These are phyloP conservation scores for Forsythia suspensa DNA, from an alignment of 257 asterid genomes.

Conservation along the genomic window DNA sequence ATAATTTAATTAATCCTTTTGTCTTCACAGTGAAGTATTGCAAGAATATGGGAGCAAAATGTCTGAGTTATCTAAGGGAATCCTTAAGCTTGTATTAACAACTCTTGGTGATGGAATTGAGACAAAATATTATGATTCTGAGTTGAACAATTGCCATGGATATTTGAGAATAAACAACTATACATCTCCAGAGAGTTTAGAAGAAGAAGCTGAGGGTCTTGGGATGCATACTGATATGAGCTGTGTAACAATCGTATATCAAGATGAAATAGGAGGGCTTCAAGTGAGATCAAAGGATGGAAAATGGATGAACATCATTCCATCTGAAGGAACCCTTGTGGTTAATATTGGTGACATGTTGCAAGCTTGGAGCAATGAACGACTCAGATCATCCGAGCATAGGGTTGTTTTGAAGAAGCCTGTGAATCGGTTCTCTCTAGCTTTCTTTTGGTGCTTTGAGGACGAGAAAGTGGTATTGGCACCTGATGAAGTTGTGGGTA, in stretches of 20 bases:
- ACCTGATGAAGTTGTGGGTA: constrained; percentile 60
- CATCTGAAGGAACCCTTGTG: constrained; percentile 60
- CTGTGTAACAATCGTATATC: constrained; percentile 63
- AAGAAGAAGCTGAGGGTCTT: constrained; percentile 57
- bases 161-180: constrained; percentile 73
- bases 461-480: constrained; percentile 60
- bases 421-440: constrained; percentile 54
- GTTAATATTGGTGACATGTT: constrained; percentile 74
- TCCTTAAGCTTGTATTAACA: constrained; percentile 41
- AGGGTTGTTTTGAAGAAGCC: constrained; percentile 53
- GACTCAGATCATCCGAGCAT: constrained; percentile 67
- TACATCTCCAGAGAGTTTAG: constrained; percentile 34
- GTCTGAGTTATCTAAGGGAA: constrained; percentile 41
- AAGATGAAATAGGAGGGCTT: constrained; percentile 71
- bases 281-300: constrained; percentile 62
- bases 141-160: constrained; percentile 61
- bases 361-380: constrained; percentile 79
- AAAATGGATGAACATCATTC: constrained; percentile 58
- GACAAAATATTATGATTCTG: constrained; percentile 38
- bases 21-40: constrained; percentile 36
- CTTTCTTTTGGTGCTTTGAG: constrained; percentile 80
- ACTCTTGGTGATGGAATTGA: constrained; percentile 43
- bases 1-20: not conserved
- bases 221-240: constrained; percentile 89
- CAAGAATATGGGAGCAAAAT: constrained; percentile 64